These are phyloP conservation scores for Cyberlindnera japonica DNA, from an alignment of 805 yeast species.

Conservation along the genomic window DNA sequence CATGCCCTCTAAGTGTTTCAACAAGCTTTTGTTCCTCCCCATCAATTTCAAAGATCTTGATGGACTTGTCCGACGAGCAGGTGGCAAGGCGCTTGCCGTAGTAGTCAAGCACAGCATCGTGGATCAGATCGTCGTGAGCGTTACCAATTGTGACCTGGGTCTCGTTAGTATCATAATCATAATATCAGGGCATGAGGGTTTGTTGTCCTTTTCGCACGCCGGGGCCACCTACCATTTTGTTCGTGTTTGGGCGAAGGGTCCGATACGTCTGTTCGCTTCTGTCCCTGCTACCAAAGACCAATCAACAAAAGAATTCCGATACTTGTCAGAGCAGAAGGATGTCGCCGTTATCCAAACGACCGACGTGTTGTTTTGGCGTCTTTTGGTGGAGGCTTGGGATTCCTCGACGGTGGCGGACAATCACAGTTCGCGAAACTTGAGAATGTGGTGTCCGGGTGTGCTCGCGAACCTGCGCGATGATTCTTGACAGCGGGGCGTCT, in stretches of 20 bases:
- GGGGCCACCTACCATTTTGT: constrained; percentile 9
- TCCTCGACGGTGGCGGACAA: neutral
- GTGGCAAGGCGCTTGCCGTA: constrained; percentile 96
- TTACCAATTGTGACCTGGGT: constrained; percentile 75
- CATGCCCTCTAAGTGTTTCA: constrained; percentile 89
- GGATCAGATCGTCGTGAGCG: constrained; percentile 90
- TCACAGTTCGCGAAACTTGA: neutral
- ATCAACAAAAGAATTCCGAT: too few species aligned
- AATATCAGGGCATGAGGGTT: neutral
- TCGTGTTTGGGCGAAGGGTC: neutral
- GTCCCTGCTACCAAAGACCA: too few species aligned
- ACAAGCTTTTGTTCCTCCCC: constrained; percentile 77
- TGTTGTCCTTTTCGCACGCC: too few species aligned
- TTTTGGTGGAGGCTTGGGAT: too few species aligned
- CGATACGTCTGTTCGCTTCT: too few species aligned
- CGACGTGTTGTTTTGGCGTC: too few species aligned
- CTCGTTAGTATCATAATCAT: constrained; percentile 9
- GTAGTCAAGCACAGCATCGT: constrained; percentile 95
- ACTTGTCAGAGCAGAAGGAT: too few species aligned
- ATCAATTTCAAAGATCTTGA: constrained; percentile 87
- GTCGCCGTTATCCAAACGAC: too few species aligned
- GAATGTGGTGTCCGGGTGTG: neutral
- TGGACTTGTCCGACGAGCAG: constrained; percentile 93
- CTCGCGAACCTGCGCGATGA: neutral
- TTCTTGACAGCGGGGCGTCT: constrained; percentile 1